Conservation (phyloP, 78 protist genomes). For the Dictyostelium brefeldianum region DNA sequence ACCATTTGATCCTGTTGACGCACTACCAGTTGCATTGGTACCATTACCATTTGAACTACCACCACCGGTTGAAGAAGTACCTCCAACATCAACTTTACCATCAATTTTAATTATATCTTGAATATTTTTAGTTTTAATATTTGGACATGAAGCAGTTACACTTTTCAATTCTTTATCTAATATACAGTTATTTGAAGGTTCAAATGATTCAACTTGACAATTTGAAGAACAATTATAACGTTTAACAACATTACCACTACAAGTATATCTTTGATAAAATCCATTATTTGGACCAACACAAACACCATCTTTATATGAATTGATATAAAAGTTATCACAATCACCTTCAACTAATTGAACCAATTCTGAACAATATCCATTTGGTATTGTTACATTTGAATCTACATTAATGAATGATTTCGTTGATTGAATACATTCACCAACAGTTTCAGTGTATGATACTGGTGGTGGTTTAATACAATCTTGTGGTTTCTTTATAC, state of each 20-base stretch:
- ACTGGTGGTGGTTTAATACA: neutral
- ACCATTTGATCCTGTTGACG: neutral
- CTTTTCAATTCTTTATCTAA: neutral
- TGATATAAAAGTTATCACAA: neutral
- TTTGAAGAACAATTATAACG: conserved; percentile 13
- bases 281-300: conserved; percentile 1
- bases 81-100: neutral
- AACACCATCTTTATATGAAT: neutral
- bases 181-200: neutral
- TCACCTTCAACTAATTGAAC: neutral
- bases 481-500: neutral
- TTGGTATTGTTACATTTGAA: neutral
- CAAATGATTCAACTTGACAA: neutral
- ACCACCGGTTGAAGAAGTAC: neutral
- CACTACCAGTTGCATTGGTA: neutral
- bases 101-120: neutral
- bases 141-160: neutral
- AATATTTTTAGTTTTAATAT: neutral
- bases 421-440: neutral
- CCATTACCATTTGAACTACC: neutral
- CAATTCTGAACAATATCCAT: conserved; percentile 13
- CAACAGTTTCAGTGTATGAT: neutral
- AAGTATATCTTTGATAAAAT: neutral
- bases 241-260: conserved; percentile 5
- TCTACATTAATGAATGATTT: neutral